phyloP scores from a whole-genome alignment of 805 yeast genomes.

The Grigorovia transvaalensis region DNA sequence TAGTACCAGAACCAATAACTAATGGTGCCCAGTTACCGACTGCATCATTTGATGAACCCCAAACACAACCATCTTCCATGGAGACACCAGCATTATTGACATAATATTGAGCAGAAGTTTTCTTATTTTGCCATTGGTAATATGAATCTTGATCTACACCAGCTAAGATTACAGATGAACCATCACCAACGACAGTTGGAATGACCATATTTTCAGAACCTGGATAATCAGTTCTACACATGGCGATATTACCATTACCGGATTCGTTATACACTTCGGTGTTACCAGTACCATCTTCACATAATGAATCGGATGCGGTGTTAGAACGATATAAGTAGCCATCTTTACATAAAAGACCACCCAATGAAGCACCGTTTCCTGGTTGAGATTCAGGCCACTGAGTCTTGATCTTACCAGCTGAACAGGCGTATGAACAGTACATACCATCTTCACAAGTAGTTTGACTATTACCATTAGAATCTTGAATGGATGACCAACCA shows the following conservation, averaged over 20 bases:
- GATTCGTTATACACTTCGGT: constrained; percentile 62
- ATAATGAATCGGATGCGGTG: constrained; percentile 53
- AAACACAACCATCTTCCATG: constrained; percentile 81
- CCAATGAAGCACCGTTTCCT: constrained; percentile 77
- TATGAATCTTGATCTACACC: constrained; percentile 71
- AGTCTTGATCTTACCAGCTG: constrained; percentile 97
- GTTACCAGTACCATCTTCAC: constrained; percentile 75
- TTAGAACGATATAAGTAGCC: constrained; percentile 82
- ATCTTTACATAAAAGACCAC: constrained; percentile 79
- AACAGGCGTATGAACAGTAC: constrained; percentile 97
- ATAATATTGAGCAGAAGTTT: constrained; percentile 92
- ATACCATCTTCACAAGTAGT: constrained; percentile 72
- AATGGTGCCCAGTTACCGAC: constrained; percentile 98
- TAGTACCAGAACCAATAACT: constrained; percentile 84
- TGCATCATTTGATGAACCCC: constrained; percentile 76
- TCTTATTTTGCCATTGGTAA: constrained; percentile 71
- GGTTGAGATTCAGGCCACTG: constrained; percentile 95
- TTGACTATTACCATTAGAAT: constrained; percentile 43
- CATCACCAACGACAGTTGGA: constrained; percentile 75
- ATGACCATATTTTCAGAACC: constrained; percentile 98
- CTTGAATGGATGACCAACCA: constrained; percentile 37
- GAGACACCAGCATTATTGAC: constrained; percentile 95
- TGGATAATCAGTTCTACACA: constrained; percentile 98
- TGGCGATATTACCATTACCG: constrained; percentile 55
- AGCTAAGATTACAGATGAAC: constrained; percentile 53